Percentiles rank a stretch among this genome's conserved stretches.
Evolutionary conservation across 129 eudicot genomes (phyloP).

Genomic region (Gnaphalium uliginosum): DNA sequence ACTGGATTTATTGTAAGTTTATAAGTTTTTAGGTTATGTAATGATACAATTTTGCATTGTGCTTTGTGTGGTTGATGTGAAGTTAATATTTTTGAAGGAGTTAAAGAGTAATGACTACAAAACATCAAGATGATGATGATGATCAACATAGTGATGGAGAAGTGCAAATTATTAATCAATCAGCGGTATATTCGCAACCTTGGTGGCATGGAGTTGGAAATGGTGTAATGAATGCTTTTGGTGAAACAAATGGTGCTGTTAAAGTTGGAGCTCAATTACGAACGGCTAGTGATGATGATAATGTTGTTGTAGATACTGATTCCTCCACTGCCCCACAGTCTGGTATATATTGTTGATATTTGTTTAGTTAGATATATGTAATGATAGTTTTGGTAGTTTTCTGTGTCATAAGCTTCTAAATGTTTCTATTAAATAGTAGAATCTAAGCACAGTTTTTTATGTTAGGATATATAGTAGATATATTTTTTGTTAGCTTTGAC

Average conservation of each 20-base stretch:
- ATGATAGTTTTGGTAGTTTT: neutral
- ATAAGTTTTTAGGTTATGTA: neutral
- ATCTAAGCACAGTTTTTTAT: neutral
- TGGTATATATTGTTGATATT: constrained; percentile 35
- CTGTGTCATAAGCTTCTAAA: neutral
- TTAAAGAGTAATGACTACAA: constrained; percentile 47
- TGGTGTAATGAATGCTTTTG: constrained; percentile 40
- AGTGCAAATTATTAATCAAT: constrained; percentile 29
- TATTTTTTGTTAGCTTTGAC: too few relatives aligned
- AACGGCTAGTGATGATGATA: constrained; percentile 36
- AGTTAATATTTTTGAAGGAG: constrained; percentile 13
- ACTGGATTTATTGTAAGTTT: neutral
- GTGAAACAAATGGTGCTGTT: constrained; percentile 31
- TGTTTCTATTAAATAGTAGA: neutral
- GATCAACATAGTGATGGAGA: constrained; percentile 33
- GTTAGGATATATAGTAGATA: neutral
- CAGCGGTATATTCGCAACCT: constrained; percentile 51
- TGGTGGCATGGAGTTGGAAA: constrained; percentile 66
- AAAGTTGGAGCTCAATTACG: constrained; percentile 33
- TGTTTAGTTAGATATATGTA: neutral
- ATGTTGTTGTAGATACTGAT: constrained; percentile 34
- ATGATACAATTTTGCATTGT: neutral
- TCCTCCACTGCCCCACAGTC: constrained; percentile 30
- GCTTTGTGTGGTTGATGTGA: neutral
- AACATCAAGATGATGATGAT: constrained; percentile 40